phyloP scores from a whole-genome alignment of 345 rosid species.

The Camelina hispida region DNA sequence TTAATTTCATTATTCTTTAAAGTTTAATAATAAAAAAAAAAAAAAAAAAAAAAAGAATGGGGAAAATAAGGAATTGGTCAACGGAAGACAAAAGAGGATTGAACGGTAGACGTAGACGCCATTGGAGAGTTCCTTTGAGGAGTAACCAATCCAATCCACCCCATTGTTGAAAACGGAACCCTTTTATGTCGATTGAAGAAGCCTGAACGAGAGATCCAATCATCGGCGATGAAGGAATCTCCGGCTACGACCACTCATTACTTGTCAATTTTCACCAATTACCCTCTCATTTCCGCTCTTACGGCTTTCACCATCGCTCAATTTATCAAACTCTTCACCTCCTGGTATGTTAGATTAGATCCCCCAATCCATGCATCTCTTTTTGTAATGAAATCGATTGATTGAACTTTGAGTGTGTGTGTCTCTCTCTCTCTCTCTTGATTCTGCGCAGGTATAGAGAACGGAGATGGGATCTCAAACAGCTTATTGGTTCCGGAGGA shows the following conservation, averaged over 20 bases:
- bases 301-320: slow-evolving; percentile 70
- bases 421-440: not conserved
- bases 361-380: too few species aligned
- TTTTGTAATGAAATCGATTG: too few species aligned
- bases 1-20: too few species aligned
- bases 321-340: slow-evolving; percentile 69
- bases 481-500: slow-evolving; percentile 88
- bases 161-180: not conserved
- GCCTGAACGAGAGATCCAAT: slow-evolving; percentile 17
- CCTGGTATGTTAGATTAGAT: slow-evolving; percentile 51
- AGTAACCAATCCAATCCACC: not conserved
- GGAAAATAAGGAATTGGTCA: not conserved
- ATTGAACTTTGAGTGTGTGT: not conserved
- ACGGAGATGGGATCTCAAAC: slow-evolving; percentile 74
- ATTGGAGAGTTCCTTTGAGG: slow-evolving; percentile 15
- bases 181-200: slow-evolving; percentile 2
- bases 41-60: too few species aligned
- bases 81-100: slow-evolving; percentile 7
- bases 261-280: slow-evolving; percentile 57
- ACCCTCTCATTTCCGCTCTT: slow-evolving; percentile 71
- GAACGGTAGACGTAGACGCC: slow-evolving; percentile 36
- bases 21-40: too few species aligned
- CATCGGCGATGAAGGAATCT: slow-evolving; percentile 47
- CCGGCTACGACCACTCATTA: slow-evolving; percentile 38
- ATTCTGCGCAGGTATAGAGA: slow-evolving; percentile 70